Base-by-base conservation (phyloP, 192 early-diverging fungal species). In the Thoreauomyces humboldtii region DNA sequence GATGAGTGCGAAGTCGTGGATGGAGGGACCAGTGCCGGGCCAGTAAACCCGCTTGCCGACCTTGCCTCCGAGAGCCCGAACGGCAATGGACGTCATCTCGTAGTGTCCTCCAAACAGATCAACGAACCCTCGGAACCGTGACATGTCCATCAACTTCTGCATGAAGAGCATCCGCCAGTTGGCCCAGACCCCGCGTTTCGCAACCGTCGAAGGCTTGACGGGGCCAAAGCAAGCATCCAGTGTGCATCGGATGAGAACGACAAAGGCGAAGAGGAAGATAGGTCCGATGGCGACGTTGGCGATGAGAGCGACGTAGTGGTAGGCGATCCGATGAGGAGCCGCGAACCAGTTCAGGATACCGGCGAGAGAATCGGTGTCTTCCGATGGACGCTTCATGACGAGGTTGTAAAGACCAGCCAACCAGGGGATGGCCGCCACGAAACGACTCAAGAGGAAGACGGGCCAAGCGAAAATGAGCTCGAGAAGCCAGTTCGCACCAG, bases 11-110 rank as follows among this genome's bases (percentile, higher is more conserved):
- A 59, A 71, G 59, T 76, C 77, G 38, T 67, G 57, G 14, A 79
- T 32, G 33, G 44, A 54, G 21, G 74, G 63, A 28, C 67, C 62
- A 28, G 68, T 73, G 41, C 77, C 77, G 12, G 77, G 77, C 77
- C 77, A 79, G 61, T 79, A 79, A 3, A 79, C 63, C 21, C 74
- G 70, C 31, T 76, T 60, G 12, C 77, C 77, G 52, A 75, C 53
- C 51, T 70, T 75, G 27, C 72, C 77, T 25, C 77, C 77, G 25
- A 76, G 50, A 27, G 60, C 31, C 19, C 77, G 77, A 63, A 70
- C 74, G 27, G 73, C 46, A 36, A 67, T 67, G 31, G 47, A 57
- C 9, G 73, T 71, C 15, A 70, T 45, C 64, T 76, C 74, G 55
- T 79, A 79, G 52, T 79, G 77, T 12, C 59, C 60, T 15, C 77